Evolutionary conservation across 2,329 filamentous ascomycete genomes (phyloP).

Genomic region (Colletotrichum horii): DNA sequence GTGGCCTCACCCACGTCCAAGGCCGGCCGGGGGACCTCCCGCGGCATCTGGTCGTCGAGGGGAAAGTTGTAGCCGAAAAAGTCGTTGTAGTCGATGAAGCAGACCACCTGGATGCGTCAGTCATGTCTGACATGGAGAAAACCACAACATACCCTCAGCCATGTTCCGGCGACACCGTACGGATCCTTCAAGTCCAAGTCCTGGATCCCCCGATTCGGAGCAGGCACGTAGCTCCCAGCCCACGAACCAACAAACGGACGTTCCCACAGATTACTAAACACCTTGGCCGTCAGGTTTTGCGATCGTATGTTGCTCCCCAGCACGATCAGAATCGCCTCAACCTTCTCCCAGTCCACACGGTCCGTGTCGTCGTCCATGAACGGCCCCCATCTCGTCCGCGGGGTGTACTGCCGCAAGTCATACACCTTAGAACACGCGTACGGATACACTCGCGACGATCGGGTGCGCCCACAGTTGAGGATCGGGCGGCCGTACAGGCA

Average conservation of each 20-base stretch:
- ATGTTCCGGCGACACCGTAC: conserved; percentile 73
- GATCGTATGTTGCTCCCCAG: conserved; percentile 66
- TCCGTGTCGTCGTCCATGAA: conserved; percentile 68
- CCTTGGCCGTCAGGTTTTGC: conserved; percentile 49
- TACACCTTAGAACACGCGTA: conserved; percentile 75
- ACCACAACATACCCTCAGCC: conserved; percentile 64
- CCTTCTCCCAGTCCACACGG: conserved; percentile 78
- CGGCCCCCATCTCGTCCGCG: conserved; percentile 70
- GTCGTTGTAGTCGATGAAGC: conserved; percentile 71
- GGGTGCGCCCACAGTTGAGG: conserved; percentile 39
- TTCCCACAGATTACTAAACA: conserved; percentile 60
- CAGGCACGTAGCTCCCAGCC: conserved; percentile 51
- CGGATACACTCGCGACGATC: conserved; percentile 52
- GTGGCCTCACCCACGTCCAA: conserved; percentile 71
- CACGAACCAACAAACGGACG: conserved; percentile 62
- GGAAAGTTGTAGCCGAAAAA: conserved; percentile 76
- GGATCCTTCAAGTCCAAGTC: conserved; percentile 65
- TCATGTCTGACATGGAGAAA: background rate
- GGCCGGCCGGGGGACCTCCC: conserved; percentile 47
- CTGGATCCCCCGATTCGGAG: conserved; percentile 36
- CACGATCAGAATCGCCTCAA: conserved; percentile 76
- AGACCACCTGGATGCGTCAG: conserved; percentile 39
- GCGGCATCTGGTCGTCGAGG: conserved; percentile 41
- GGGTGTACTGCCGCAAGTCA: conserved; percentile 72
- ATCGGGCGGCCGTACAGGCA: conserved; percentile 70